Percentiles rank a stretch among this genome's conserved stretches.
These are phyloP conservation scores for Pythium periplocum DNA, from an alignment of 352 stramenopile genomes.

Conservation along the genomic window DNA sequence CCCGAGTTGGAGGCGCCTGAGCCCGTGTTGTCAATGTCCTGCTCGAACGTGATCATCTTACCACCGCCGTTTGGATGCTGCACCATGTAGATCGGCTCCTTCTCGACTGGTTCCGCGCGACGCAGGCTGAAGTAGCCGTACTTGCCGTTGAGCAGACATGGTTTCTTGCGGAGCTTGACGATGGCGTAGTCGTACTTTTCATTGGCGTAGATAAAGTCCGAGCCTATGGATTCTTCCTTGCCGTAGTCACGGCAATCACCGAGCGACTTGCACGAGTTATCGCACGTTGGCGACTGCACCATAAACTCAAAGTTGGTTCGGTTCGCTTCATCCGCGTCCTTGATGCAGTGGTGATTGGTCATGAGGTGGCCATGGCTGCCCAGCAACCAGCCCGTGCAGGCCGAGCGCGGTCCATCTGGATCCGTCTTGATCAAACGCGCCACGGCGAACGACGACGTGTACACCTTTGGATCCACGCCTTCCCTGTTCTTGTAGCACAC, in stretches of 20 bases:
- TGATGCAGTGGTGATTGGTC: constrained; percentile 39
- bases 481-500: constrained; percentile 32
- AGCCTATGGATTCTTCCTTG: constrained; percentile 18
- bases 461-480: constrained; percentile 10
- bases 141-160: constrained; percentile 20
- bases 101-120: constrained; percentile 2
- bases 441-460: constrained; percentile 22
- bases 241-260: constrained; percentile 25
- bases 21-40: constrained; percentile 27
- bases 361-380: constrained; percentile 31
- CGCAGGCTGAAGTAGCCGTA: constrained; percentile 28
- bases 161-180: constrained; percentile 30
- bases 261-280: constrained; percentile 21
- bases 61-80: constrained; percentile 24
- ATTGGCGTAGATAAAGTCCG: constrained; percentile 28
- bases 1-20: constrained; percentile 20
- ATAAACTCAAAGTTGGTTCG: constrained; percentile 25
- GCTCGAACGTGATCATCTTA: constrained; percentile 25
- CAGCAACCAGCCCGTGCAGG: constrained; percentile 34
- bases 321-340: constrained; percentile 12
- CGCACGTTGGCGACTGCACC: constrained; percentile 20
- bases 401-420: constrained; percentile 7
- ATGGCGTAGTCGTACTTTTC: constrained; percentile 33
- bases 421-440: constrained; percentile 24
- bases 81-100: constrained; percentile 28